Evolutionary conservation across 805 yeast species (phyloP).

Genomic region (Hanseniaspora thailandica): DNA sequence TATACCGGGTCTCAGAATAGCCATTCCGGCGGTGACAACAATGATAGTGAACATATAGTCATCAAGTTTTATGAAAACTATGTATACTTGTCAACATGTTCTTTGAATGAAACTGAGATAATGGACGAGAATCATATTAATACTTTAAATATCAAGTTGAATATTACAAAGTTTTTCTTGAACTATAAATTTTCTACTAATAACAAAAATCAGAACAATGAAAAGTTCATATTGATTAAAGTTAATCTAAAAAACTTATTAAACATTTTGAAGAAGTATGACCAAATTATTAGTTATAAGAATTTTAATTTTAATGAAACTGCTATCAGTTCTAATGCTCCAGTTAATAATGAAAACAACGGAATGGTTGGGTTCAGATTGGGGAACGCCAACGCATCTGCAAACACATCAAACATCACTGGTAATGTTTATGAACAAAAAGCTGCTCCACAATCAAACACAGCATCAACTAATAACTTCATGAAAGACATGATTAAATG

Average conservation of each 20-base stretch:
- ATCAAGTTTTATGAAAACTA: slow-evolving; percentile 9
- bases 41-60: slow-evolving; percentile 9
- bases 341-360: neutral
- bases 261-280: slow-evolving; percentile 7
- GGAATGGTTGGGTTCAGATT: neutral
- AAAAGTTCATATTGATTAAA: slow-evolving; percentile 2
- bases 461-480: neutral
- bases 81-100: slow-evolving; percentile 1
- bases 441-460: neutral
- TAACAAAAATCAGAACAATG: neutral
- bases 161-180: slow-evolving; percentile 5
- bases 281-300: slow-evolving; percentile 8
- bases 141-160: slow-evolving; percentile 2
- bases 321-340: neutral
- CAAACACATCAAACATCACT: neutral
- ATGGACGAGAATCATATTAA: neutral
- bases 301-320: neutral
- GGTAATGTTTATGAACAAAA: neutral
- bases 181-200: slow-evolving; percentile 7
- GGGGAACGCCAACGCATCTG: neutral
- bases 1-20: slow-evolving; percentile 1
- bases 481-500: slow-evolving; percentile 12
- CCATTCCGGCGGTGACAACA: neutral
- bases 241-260: slow-evolving; percentile 8
- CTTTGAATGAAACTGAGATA: neutral